phyloP scores from a whole-genome alignment of 2,329 filamentous ascomycete genomes.

The Cryphonectria radicalis region DNA sequence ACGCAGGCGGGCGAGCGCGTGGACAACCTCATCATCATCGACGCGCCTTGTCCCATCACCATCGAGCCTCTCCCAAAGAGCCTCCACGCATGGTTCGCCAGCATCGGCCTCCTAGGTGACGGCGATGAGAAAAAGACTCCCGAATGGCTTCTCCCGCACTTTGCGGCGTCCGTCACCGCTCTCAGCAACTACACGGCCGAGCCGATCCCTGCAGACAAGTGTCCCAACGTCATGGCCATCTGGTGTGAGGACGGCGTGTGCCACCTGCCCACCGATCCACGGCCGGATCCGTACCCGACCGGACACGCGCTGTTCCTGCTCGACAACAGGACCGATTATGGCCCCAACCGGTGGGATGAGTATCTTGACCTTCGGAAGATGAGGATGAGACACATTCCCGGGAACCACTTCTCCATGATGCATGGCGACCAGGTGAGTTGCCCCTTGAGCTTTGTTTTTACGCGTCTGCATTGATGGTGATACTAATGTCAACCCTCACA shows the following conservation, averaged over 20 bases:
- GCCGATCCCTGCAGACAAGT: constrained; percentile 61
- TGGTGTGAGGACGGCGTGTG: constrained; percentile 78
- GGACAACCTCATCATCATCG: constrained; percentile 66
- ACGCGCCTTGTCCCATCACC: constrained; percentile 68
- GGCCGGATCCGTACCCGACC: constrained; percentile 63
- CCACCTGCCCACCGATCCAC: constrained; percentile 66
- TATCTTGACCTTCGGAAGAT: constrained; percentile 66
- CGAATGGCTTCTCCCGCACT: constrained; percentile 75
- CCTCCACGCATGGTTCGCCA: constrained; percentile 74
- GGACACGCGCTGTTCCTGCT: constrained; percentile 71
- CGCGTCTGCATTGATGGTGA: not conserved
- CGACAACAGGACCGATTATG: constrained; percentile 74
- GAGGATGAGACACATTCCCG: constrained; percentile 68
- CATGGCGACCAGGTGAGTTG: constrained; percentile 55
- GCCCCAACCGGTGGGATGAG: constrained; percentile 71
- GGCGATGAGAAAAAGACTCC: constrained; percentile 65
- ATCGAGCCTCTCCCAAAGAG: constrained; percentile 67
- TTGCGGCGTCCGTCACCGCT: constrained; percentile 68
- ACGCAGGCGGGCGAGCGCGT: constrained; percentile 60
- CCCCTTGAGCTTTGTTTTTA: too few relatives aligned
- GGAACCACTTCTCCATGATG: constrained; percentile 80
- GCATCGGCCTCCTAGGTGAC: constrained; percentile 71
- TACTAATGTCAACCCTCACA: constrained; percentile 28
- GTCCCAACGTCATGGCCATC: constrained; percentile 66
- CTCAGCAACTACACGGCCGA: constrained; percentile 71